Evolutionary conservation across 2,329 filamentous ascomycete genomes (phyloP), one percentile per base, ranked within the genome.

Genomic region (Ceratocystis huliohia): DNA sequence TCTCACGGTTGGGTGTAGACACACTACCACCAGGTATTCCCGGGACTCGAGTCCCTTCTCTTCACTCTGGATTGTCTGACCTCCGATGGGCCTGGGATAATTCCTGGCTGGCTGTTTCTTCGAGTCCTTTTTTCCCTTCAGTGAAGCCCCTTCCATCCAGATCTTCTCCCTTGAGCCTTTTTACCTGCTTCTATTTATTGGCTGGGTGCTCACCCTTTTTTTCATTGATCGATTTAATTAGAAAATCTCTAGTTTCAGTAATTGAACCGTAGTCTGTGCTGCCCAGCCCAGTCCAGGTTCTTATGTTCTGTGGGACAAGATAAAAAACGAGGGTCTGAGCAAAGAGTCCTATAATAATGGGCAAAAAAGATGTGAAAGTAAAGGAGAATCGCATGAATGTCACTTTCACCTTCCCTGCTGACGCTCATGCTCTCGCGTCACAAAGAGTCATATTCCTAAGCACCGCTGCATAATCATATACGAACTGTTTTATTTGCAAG

Each of bases 181-280:
- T 28, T 33, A 57, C 6, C n/a, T n/a, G n/a, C 10, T 57, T 57
- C n/a, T 15, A 25, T 59, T n/a, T 59, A 59, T 37, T 59, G 33
- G 8, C 37, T n/a, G 56, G n/a, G 28, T 8, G 30, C 28, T n/a
- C 28, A 37, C 28, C 15, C 56, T n/a, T 10, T 59, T 57, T 57
- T 30, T 20, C 48, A 25, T 59, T 37, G 56, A 33, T 59, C 28
- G 56, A 59, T 37, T 59, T 59, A 59, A 59, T 59, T 59, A 59
- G 28, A 37, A 37, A 25, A n/a, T n/a, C 48, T 28, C 17, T 20
- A 25, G 56, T 59, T 59, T 59, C 56, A 59, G 28, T 37, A 17
- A 59, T 59, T 30, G 13, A 30, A 59, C 28, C 48, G 22, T 53
- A 53, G 48, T 53, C 48, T 59, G 56, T 33, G 56, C 56, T 37